phyloP scores from a whole-genome alignment of 2,329 filamentous ascomycete genomes.

The Hypoxylon sp. region DNA sequence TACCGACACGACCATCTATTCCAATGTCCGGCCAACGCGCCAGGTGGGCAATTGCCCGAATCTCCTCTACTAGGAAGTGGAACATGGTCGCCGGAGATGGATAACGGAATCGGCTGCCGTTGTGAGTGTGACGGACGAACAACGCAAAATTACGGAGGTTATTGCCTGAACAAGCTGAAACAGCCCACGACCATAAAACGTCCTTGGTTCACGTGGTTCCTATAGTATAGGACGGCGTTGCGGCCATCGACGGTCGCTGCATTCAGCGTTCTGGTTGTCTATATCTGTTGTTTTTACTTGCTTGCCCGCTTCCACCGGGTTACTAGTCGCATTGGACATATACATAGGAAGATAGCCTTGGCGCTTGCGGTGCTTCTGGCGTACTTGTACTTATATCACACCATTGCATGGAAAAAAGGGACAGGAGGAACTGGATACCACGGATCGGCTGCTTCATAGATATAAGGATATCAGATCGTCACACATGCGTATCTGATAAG shows the following conservation, averaged over 20 bases:
- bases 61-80: slow-evolving; percentile 53
- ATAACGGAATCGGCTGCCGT: slow-evolving; percentile 59
- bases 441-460: slow-evolving; percentile 34
- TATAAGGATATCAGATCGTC: slow-evolving; percentile 22
- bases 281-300: slow-evolving; percentile 28
- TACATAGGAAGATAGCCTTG: slow-evolving; percentile 39
- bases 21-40: slow-evolving; percentile 57
- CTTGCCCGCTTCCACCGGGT: slow-evolving; percentile 15
- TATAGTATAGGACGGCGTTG: slow-evolving; percentile 41
- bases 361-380: slow-evolving; percentile 43
- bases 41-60: slow-evolving; percentile 55
- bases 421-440: slow-evolving; percentile 41
- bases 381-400: slow-evolving; percentile 43
- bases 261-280: slow-evolving; percentile 26
- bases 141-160: slow-evolving; percentile 54
- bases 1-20: slow-evolving; percentile 58
- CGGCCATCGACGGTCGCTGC: slow-evolving; percentile 3
- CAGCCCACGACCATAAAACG: slow-evolving; percentile 54
- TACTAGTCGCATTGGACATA: slow-evolving; percentile 31
- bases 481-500: slow-evolving; percentile 16
- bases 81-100: slow-evolving; percentile 51
- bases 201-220: slow-evolving; percentile 55
- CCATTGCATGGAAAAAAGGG: slow-evolving; percentile 33
- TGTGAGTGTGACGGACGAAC: slow-evolving; percentile 59
- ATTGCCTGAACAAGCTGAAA: slow-evolving; percentile 59